phyloP scores from a whole-genome alignment of 169 alveolate species.

The Plasmodium chabaudi region DNA sequence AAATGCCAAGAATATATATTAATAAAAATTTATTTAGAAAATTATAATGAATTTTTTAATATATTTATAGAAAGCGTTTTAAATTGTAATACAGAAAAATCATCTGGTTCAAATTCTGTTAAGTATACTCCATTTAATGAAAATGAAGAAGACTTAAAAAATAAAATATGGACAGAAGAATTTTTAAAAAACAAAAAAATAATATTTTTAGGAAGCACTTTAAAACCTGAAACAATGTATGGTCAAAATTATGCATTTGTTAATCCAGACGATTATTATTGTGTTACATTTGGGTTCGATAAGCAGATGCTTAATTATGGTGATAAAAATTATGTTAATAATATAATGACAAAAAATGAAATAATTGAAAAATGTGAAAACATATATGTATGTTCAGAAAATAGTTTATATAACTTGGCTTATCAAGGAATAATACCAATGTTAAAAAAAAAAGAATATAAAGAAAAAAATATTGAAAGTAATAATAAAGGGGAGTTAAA shows the following conservation, averaged over 20 bases:
- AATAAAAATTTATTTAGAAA: conserved; percentile 92
- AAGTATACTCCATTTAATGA: background rate
- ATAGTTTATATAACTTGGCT: conserved; percentile 92
- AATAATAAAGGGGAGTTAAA: background rate
- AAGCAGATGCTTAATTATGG: conserved; percentile 79
- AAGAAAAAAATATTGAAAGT: background rate
- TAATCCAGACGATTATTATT: conserved; percentile 96
- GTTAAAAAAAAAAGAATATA: background rate
- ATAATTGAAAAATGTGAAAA: conserved; percentile 78
- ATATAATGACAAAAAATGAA: conserved; percentile 68
- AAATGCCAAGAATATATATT: conserved; percentile 97
- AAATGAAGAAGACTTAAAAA: conserved; percentile 14
- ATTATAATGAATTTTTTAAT: conserved; percentile 75
- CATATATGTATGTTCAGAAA: conserved; percentile 80
- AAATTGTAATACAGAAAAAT: background rate
- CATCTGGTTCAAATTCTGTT: background rate
- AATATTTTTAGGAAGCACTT: conserved; percentile 96
- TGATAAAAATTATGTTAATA: conserved; percentile 83
- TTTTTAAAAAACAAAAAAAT: conserved; percentile 24
- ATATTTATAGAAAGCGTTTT: conserved; percentile 5
- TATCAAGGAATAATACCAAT: conserved; percentile 92
- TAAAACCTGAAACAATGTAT: conserved; percentile 99
- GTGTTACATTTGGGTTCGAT: conserved; percentile 84
- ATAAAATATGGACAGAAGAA: conserved; percentile 11
- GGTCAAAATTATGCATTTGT: conserved; percentile 99